Base-by-base conservation (phyloP, 805 yeast genomes). In the Pichia exigua region DNA sequence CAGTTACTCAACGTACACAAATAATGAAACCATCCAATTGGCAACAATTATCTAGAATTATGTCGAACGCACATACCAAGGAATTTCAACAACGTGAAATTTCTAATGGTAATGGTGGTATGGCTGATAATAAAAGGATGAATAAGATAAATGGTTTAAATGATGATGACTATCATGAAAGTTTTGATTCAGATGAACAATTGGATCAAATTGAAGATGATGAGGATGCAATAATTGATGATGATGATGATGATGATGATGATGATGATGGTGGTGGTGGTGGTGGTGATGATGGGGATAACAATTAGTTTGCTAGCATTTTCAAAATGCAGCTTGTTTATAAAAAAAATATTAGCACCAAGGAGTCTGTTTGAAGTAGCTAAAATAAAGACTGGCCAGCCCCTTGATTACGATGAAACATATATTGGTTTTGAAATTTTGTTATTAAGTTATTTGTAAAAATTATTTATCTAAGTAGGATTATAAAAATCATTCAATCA, bases 1-100 rank as follows among this genome's bases (percentile, higher is more conserved):
- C 38, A 7, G 45, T 45, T 4, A 49, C 48, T 12, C 49, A 46
- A 21, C 40, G 28, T 39, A 46, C 56, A 6, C 28, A 43, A 3
- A 35, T 38, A 21, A 40, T 49, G 5, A 52, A 45, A 24, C 48
- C 35, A 22, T 53, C 58, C 2, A 49, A 51, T 7, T 55, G 57
- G 58, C 46, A 70, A 45, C 67, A 71, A 30, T 66, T 83, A 18
- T 70, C 80, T 2, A 76, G 75, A 48, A 77, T 81, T 1, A 73
- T 87, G 56, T 85, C 83, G 13, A 76, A 75, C 65, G 96, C 96
- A 0, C 96, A 88, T 61, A 81, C 87, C 38, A 83, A 85, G 62
- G 96, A 88, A 69, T 88, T 88, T 71, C 94, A 88, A 68, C 76
- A 90, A 44, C 47, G 45, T 43, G 32, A 27, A 2, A 32, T 17